Evolutionary conservation across 164 flowering plant genomes (phyloP).

Genomic region (Vitis cinerea): DNA sequence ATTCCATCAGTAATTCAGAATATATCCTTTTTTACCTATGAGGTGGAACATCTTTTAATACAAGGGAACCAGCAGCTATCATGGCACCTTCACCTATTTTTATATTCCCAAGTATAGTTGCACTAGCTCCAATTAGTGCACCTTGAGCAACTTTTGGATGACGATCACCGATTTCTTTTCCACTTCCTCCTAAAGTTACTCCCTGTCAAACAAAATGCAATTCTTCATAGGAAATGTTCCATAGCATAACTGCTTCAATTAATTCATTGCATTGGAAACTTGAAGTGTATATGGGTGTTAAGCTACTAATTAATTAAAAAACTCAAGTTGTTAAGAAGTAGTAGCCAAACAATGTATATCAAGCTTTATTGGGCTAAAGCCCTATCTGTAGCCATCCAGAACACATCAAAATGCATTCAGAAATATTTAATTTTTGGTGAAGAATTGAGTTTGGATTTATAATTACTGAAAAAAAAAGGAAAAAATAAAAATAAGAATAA

Average conservation of each 20-base stretch:
- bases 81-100: slow-evolving; percentile 81
- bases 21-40: slow-evolving; percentile 46
- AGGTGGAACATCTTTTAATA: slow-evolving; percentile 66
- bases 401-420: not conserved
- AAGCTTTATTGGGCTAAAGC: too few species aligned
- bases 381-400: too few species aligned
- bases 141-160: slow-evolving; percentile 82
- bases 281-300: too few species aligned
- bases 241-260: not conserved
- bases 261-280: not conserved
- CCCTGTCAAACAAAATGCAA: slow-evolving; percentile 38
- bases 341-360: too few species aligned
- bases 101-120: slow-evolving; percentile 78
- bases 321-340: too few species aligned
- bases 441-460: not conserved
- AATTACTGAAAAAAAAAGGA: too few species aligned
- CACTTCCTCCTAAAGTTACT: slow-evolving; percentile 81
- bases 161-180: slow-evolving; percentile 75
- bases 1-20: not conserved
- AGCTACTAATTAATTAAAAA: too few species aligned
- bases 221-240: not conserved
- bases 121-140: slow-evolving; percentile 74
- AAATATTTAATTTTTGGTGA: not conserved
- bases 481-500: too few species aligned
- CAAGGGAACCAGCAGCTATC: slow-evolving; percentile 88